Base-by-base conservation (phyloP, 352 stramenopile species). In the Thraustochytrium striatum region DNA sequence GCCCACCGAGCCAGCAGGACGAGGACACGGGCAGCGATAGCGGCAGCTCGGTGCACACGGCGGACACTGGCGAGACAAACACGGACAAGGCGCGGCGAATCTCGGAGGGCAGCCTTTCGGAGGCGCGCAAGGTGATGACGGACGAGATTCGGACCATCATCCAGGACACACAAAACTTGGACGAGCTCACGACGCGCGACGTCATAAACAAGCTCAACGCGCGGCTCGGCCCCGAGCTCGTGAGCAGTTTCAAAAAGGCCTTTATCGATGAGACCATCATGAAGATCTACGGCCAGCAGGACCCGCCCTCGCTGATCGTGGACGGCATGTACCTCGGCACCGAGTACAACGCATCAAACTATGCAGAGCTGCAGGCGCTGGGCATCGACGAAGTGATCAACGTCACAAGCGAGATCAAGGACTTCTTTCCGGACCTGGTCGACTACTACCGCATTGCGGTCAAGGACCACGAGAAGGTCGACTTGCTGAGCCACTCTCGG, bases 181-280 rank as follows among this genome's bases (percentile, higher is more conserved):
- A 75, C 50, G 65, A 75, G 11, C 65, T 75, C 65, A 70, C 65
- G n/a, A 75, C 65, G 7, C 2, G 25, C 16, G 43, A 75, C 7
- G 65, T 75, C 52, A 75, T 75, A 3, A 8, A 65, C 5, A 25
- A 30, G 2, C 47, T 75, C 28, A 43, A 75, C 16, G 65, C 52
- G 1, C 58, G 68, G 41, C 61, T 75, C 52, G 65, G 65, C 11
- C 44, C 9, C 28, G 30, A 61, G 32, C 43, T 75, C 35, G 50
- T 75, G 52, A 61, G 41, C 32, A 35, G 68, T 32, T 75, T 75
- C 41, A 75, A 75, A 52, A 80, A 81, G 70, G 44, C 70, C 33
- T 80, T 80, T 35, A 75, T 80, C 32, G 70, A 80, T 35, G 58
- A 80, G 57, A 72, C 79, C 1, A 80, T 70, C 47, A 80, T 80